A percentile compares a stretch with the other conserved stretches of the same genome.
Conservation (phyloP, 345 rosid genomes). For the Adansonia digitata region DNA sequence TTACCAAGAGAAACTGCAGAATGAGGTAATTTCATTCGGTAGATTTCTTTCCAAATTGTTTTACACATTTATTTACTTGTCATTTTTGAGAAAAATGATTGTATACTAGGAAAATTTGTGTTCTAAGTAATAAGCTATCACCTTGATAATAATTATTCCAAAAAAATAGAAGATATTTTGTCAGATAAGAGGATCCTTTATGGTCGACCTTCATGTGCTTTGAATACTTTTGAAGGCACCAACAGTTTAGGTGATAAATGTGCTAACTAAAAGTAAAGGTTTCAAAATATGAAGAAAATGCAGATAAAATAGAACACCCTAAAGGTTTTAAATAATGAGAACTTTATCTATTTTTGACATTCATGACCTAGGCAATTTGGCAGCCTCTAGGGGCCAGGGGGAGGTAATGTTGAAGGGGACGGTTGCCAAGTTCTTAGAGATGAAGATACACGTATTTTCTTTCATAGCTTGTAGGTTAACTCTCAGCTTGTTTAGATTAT, state of each 20-base stretch:
- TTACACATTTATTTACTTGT: background rate
- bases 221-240: background rate
- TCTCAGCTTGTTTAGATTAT: background rate
- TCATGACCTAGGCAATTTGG: background rate
- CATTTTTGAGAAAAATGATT: background rate
- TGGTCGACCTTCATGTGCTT: background rate
- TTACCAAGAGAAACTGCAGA: slow-evolving; percentile 59
- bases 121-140: background rate
- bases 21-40: slow-evolving; percentile 28
- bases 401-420: background rate
- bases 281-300: background rate
- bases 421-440: background rate
- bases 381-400: background rate
- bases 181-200: background rate
- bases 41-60: background rate
- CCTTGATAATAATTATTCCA: background rate
- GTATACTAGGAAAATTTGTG: background rate
- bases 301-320: background rate
- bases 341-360: background rate
- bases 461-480: background rate
- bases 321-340: background rate
- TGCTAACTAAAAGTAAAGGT: background rate
- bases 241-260: background rate
- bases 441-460: background rate
- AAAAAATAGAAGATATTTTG: background rate